phyloP scores from a whole-genome alignment of 768 basidiomycete genomes.

The Jaapia argillacea region DNA sequence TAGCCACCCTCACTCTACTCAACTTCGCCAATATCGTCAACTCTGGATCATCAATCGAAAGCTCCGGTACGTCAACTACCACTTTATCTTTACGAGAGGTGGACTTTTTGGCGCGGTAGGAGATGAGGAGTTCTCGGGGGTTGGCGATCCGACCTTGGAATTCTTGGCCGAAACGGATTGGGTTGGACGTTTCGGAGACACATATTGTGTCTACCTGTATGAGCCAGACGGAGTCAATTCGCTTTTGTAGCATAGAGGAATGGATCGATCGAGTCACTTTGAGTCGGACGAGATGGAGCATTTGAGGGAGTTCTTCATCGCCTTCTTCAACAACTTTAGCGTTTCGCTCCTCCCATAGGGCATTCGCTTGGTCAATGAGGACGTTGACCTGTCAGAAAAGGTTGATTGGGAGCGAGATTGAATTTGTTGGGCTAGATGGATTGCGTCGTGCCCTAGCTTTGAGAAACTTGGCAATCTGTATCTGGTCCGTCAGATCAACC shows the following conservation, averaged over 20 bases:
- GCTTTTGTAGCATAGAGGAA: too few species aligned
- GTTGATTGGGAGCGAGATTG: too few species aligned
- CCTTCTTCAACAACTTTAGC: constrained; percentile 47
- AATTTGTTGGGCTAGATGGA: constrained; percentile 4
- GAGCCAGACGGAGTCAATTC: too few species aligned
- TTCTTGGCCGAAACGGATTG: constrained; percentile 93
- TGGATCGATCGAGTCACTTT: too few species aligned
- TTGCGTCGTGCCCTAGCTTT: constrained; percentile 62
- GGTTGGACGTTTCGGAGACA: constrained; percentile 87
- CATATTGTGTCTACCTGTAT: constrained; percentile 87
- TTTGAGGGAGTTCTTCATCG: constrained; percentile 48
- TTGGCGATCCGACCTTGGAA: constrained; percentile 89
- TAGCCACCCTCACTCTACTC: constrained; percentile 74
- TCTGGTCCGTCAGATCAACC: constrained; percentile 67
- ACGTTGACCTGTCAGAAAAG: constrained; percentile 50
- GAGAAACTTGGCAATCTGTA: constrained; percentile 75
- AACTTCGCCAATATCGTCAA: constrained; percentile 62
- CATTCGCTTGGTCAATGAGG: constrained; percentile 71
- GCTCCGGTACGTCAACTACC: constrained; percentile 64
- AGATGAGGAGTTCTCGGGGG: constrained; percentile 86
- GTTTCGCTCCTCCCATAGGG: constrained; percentile 71
- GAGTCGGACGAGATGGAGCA: constrained; percentile 83
- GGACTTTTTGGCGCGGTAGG: constrained; percentile 72
- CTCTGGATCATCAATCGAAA: constrained; percentile 71
- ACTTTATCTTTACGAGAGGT: constrained; percentile 46